Base-by-base conservation (phyloP, 2,329 filamentous ascomycete species). In the Fusarium succisae region DNA sequence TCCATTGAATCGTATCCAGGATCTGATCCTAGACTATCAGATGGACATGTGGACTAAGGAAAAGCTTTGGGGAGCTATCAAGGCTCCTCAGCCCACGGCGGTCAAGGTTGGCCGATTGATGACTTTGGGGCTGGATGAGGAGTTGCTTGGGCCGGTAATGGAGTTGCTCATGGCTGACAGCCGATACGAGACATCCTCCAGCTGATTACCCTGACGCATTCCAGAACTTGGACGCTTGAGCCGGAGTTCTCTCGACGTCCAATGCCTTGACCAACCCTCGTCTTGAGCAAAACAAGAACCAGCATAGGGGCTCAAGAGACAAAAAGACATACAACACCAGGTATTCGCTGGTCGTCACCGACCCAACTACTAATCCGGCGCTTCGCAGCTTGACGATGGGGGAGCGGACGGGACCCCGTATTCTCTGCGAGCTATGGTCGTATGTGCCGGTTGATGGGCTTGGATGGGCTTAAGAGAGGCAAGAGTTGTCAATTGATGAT, bases 161-260 rank as follows among this genome's bases (percentile, higher is more conserved):
- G 79, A 80, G 65, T 22, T 80, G 18, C 53, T 80, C 26, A 37
- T 74, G 48, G 70, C 78, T 24, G 78, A 80, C 30, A 79, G 77
- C 10, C 72, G 79, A 48, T 66, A 70, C 22, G 30, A 59, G 9
- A 39, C 39, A 22, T 20, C 17, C 32, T 55, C 63, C 18, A 43
- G 18, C 30, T 69, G 35, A 67, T 44, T 17, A 15, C 8, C 4
- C 11, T 43, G 9, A 32, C 8, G 11, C 12, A 17, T n/a, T 11
- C 11, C 10, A 18, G 37, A 30, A 11, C n/a, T n/a, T 30, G 2
- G 11, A 13, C 8, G 22, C 53, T n/a, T 28, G 22, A 20, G 26
- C 11, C 15, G 22, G 22, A 13, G 26, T 43, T 41, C 4, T 30
- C 37, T 30, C 37, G 18, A 13, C 11, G 6, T 24, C 15, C 20